A percentile compares a stretch with the other conserved stretches of the same genome.
Conservation (phyloP, 352 stramenopile genomes). For the Globisporangium radiosum region DNA sequence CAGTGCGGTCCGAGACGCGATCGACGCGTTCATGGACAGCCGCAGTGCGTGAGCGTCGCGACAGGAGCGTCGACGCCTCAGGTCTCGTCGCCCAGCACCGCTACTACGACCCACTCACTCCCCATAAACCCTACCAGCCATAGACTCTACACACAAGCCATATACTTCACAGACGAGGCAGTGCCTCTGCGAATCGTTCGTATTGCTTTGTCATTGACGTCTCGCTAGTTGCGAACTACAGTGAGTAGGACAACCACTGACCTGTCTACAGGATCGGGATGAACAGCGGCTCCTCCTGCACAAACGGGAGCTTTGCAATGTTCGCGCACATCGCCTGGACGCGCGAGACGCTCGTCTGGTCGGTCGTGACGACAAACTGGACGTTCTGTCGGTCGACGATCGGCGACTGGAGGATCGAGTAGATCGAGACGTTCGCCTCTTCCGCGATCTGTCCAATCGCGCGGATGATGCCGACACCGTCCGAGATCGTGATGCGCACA, state of each 20-base stretch:
- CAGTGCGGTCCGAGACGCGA: constrained; percentile 48
- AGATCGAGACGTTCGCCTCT: constrained; percentile 93
- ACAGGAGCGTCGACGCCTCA: no score
- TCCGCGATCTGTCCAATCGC: constrained; percentile 93
- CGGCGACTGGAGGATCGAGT: constrained; percentile 95
- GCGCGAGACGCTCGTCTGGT: constrained; percentile 84
- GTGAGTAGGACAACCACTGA: no score
- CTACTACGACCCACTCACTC: no score
- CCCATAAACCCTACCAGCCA: no score
- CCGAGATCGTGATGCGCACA: constrained; percentile 91
- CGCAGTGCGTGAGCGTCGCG: not conserved
- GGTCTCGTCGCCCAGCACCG: no score
- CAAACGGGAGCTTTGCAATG: constrained; percentile 85
- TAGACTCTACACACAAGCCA: not conserved
- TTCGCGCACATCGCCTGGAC: constrained; percentile 87
- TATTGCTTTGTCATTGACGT: not conserved
- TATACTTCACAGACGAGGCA: not conserved
- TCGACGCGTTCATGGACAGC: constrained; percentile 63
- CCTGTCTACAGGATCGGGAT: constrained; percentile 54
- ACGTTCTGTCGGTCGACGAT: constrained; percentile 90
- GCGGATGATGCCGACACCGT: constrained; percentile 93
- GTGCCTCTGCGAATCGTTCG: no score
- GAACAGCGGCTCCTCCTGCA: constrained; percentile 76
- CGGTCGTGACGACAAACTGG: constrained; percentile 95
- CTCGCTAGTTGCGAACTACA: not conserved